phyloP scores from a whole-genome alignment of 805 yeast species.

The Naumovozyma dairenensis region DNA sequence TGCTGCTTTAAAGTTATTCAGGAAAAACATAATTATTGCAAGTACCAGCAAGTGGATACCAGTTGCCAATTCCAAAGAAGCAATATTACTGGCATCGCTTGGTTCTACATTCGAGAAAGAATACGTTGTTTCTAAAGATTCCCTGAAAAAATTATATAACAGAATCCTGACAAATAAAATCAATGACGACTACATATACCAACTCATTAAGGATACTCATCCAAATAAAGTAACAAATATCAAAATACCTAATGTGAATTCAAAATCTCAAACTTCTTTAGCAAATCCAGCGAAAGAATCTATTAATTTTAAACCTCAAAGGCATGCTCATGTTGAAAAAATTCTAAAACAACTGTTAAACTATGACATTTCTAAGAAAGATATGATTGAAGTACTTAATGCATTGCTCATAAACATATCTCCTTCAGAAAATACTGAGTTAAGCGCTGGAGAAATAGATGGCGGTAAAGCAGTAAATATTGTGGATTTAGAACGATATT shows the following conservation, averaged over 20 bases:
- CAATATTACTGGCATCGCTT: not conserved
- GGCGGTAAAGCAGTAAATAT: not conserved
- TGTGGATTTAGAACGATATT: conserved; percentile 11
- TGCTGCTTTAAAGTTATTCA: not conserved
- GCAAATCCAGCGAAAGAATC: no score
- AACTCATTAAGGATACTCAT: not conserved
- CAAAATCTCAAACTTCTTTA: no score
- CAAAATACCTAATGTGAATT: no score
- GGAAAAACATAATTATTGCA: no score
- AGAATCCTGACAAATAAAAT: not conserved
- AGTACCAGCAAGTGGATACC: no score
- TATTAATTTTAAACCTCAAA: conserved; percentile 1
- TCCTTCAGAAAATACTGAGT: not conserved
- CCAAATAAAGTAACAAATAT: no score
- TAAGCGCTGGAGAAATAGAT: conserved; percentile 1
- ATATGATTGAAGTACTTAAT: not conserved
- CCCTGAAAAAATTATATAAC: conserved; percentile 1
- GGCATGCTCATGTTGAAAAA: not conserved
- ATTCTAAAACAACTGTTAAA: not conserved
- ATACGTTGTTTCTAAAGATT: not conserved
- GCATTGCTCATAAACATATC: not conserved
- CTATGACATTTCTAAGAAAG: not conserved
- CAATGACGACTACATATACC: no score
- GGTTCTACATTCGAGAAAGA: no score
- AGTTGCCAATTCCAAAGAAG: not conserved